Conservation (phyloP, 129 eudicot species). For the Escallonia rubra region DNA sequence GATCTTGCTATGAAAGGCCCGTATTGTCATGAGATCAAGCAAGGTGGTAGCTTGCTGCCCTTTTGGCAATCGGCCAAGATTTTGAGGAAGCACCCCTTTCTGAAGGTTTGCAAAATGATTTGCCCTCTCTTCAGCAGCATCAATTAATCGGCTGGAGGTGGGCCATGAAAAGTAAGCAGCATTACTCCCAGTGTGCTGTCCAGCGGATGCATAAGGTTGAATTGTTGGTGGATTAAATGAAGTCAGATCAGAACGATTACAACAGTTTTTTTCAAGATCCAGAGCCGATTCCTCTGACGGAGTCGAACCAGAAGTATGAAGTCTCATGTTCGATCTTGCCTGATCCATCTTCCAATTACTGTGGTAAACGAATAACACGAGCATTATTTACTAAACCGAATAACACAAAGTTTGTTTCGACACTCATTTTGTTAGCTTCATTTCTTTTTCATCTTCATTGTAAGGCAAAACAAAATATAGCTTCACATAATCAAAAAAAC, state of each 20-base stretch:
- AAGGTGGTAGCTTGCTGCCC: constrained; percentile 90
- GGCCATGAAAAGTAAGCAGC: constrained; percentile 97
- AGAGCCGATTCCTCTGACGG: constrained; percentile 90
- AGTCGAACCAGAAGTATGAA: constrained; percentile 65
- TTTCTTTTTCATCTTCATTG: too few species aligned
- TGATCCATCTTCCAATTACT: constrained; percentile 44
- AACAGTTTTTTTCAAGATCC: constrained; percentile 69
- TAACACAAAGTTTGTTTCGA: too few species aligned
- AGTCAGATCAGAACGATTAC: constrained; percentile 46
- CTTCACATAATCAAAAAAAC: too few species aligned
- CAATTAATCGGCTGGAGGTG: constrained; percentile 68
- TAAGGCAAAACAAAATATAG: too few species aligned
- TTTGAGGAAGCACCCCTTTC: constrained; percentile 83
- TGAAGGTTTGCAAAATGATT: constrained; percentile 83
- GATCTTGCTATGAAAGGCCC: constrained; percentile 94
- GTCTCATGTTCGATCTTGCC: constrained; percentile 36
- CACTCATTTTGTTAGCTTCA: too few species aligned
- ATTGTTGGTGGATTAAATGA: constrained; percentile 56
- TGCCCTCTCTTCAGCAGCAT: constrained; percentile 90
- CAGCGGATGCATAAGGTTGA: constrained; percentile 77
- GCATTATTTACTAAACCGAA: too few species aligned
- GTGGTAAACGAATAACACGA: too few species aligned
- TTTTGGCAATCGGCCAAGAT: constrained; percentile 73
- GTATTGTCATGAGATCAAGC: constrained; percentile 88
- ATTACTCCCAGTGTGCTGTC: constrained; percentile 79